phyloP scores from a whole-genome alignment of 2,329 filamentous ascomycete genomes.

The Colletotrichum coccodes region DNA sequence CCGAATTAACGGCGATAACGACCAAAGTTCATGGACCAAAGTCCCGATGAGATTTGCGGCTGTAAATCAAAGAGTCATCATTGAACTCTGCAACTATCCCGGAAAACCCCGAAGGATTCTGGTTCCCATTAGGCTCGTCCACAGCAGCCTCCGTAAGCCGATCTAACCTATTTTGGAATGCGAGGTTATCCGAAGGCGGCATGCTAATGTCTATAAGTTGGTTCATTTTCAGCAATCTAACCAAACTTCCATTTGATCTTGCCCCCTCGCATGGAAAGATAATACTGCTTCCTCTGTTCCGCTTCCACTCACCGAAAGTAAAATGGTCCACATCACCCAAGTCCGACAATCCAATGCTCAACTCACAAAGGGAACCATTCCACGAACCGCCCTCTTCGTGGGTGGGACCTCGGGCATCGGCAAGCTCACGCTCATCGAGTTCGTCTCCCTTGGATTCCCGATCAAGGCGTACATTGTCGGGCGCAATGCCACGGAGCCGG shows the following conservation, averaged over 20 bases:
- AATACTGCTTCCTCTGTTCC: not conserved
- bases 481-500: conserved; percentile 47
- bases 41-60: not conserved
- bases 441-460: conserved; percentile 46
- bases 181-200: conserved; percentile 9
- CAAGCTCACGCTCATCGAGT: conserved; percentile 47
- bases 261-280: too few relatives aligned
- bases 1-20: not conserved
- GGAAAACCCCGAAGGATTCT: not conserved
- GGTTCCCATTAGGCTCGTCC: not conserved
- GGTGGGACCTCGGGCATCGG: conserved; percentile 60
- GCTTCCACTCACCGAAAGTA: not conserved
- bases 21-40: not conserved
- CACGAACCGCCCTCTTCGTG: conserved; percentile 53
- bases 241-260: too few relatives aligned
- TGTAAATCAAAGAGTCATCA: too few relatives aligned
- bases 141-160: not conserved
- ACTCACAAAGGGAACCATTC: conserved; percentile 48
- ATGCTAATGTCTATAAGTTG: conserved; percentile 1
- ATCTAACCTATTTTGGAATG: conserved; percentile 6
- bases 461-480: conserved; percentile 55
- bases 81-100: not conserved
- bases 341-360: conserved; percentile 50
- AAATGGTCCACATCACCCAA: conserved; percentile 48
- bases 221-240: too few relatives aligned